Conservation (phyloP, 495 filamentous ascomycete genomes). For the Evernia prunastri region DNA sequence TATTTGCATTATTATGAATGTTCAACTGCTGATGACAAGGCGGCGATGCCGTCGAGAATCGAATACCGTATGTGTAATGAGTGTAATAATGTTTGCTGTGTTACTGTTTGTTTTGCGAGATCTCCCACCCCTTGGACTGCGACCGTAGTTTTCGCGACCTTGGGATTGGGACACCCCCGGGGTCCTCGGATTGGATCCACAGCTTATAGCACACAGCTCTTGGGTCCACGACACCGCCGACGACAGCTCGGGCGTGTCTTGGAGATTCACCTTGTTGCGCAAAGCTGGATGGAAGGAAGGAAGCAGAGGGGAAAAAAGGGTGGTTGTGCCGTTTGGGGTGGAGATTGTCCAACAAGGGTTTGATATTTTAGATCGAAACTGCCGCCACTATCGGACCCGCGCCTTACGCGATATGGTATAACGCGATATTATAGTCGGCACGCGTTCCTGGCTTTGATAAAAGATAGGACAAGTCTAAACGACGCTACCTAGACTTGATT, state of each 20-base stretch:
- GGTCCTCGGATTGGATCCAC: background rate
- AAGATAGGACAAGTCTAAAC: constrained; percentile 1
- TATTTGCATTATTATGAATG: constrained; percentile 11
- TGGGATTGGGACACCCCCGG: background rate
- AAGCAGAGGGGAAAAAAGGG: constrained; percentile 13
- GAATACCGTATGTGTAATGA: constrained; percentile 6
- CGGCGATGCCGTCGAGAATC: background rate
- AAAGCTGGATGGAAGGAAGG: constrained; percentile 4
- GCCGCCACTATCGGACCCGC: background rate
- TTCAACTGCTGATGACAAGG: background rate
- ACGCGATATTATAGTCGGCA: background rate
- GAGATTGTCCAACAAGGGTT: constrained; percentile 3
- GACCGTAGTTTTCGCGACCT: constrained; percentile 6
- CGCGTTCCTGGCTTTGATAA: background rate
- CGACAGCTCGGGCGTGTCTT: constrained; percentile 17
- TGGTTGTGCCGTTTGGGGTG: background rate
- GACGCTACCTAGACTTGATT: background rate
- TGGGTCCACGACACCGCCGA: constrained; percentile 20
- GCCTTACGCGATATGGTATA: background rate
- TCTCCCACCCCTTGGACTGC: constrained; percentile 13
- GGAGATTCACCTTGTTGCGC: constrained; percentile 14
- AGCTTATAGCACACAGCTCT: constrained; percentile 17
- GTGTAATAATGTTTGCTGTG: constrained; percentile 8
- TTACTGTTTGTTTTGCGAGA: constrained; percentile 12
- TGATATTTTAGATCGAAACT: background rate